Percentiles rank a stretch among this genome's conserved stretches.
These are phyloP conservation scores for Aphanomyces stellatus DNA, from an alignment of 352 stramenopile species.

Conservation along the genomic window DNA sequence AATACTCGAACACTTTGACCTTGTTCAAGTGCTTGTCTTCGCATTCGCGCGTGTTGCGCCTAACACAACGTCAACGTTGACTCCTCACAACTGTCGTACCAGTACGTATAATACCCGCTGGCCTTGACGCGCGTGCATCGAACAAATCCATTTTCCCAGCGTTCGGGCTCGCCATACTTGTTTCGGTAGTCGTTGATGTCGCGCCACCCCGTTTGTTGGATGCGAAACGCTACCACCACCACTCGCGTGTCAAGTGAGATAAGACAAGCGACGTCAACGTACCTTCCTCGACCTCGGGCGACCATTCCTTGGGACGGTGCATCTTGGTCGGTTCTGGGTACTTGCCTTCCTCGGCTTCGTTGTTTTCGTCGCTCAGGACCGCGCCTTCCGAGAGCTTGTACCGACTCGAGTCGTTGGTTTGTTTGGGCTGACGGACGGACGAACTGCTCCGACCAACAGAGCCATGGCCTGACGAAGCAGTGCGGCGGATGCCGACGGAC, in stretches of 20 bases:
- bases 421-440: not conserved
- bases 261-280: not conserved
- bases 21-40: slow-evolving; percentile 76
- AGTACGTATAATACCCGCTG: slow-evolving; percentile 81
- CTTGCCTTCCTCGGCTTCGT: slow-evolving; percentile 14
- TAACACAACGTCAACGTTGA: not conserved
- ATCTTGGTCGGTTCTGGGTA: slow-evolving; percentile 19
- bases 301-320: slow-evolving; percentile 64
- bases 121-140: slow-evolving; percentile 72
- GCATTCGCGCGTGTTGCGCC: slow-evolving; percentile 56
- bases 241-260: not conserved
- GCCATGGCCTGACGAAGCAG: not conserved
- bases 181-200: slow-evolving; percentile 79
- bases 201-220: slow-evolving; percentile 62
- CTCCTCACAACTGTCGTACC: slow-evolving; percentile 27
- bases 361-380: slow-evolving; percentile 14
- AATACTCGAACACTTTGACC: slow-evolving; percentile 73
- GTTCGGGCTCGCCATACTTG: slow-evolving; percentile 59
- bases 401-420: not conserved
- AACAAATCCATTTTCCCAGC: slow-evolving; percentile 66
- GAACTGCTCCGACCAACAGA: not conserved
- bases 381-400: slow-evolving; percentile 19
- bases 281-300: slow-evolving; percentile 55
- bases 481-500: slow-evolving; percentile 2
- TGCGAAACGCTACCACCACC: slow-evolving; percentile 40